These are phyloP conservation scores for Blepharisma japonicum DNA, from an alignment of 73 alveolate genomes.

Conservation along the genomic window DNA sequence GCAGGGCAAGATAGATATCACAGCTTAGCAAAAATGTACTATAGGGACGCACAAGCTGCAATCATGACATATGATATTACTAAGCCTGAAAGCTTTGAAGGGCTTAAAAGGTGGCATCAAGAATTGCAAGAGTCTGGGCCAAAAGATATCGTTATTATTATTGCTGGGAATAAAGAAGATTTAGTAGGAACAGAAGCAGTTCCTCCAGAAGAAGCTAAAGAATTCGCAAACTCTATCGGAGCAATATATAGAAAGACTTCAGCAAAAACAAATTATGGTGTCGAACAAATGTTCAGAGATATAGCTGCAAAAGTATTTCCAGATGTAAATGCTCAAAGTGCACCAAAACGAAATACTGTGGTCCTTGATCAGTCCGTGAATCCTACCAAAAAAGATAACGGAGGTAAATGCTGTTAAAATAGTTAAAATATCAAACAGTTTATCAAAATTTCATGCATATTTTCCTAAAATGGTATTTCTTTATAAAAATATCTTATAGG, in stretches of 20 bases:
- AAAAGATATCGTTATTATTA: constrained; percentile 54
- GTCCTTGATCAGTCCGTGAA: background rate
- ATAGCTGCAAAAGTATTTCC: constrained; percentile 49
- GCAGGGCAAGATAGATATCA: constrained; percentile 90
- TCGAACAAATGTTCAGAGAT: constrained; percentile 45
- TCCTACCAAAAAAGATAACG: no score
- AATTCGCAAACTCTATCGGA: no score
- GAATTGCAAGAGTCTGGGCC: constrained; percentile 75
- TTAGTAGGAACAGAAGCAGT: constrained; percentile 64
- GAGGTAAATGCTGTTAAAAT: no score
- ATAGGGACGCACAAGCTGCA: constrained; percentile 88
- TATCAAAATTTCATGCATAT: no score
- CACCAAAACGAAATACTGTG: background rate
- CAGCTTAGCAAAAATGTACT: constrained; percentile 69
- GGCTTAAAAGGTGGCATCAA: constrained; percentile 64
- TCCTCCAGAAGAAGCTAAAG: constrained; percentile 40
- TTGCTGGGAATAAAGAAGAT: constrained; percentile 88
- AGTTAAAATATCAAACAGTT: no score
- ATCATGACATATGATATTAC: constrained; percentile 73
- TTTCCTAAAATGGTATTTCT: no score
- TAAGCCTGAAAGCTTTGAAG: constrained; percentile 54
- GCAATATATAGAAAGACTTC: constrained; percentile 35
- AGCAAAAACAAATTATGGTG: constrained; percentile 55
- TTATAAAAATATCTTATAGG: no score
- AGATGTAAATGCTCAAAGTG: background rate